Evolutionary conservation across 208 protist species (phyloP), one percentile per base, ranked within the genome.

Genomic region (Leishmania braziliensis): DNA sequence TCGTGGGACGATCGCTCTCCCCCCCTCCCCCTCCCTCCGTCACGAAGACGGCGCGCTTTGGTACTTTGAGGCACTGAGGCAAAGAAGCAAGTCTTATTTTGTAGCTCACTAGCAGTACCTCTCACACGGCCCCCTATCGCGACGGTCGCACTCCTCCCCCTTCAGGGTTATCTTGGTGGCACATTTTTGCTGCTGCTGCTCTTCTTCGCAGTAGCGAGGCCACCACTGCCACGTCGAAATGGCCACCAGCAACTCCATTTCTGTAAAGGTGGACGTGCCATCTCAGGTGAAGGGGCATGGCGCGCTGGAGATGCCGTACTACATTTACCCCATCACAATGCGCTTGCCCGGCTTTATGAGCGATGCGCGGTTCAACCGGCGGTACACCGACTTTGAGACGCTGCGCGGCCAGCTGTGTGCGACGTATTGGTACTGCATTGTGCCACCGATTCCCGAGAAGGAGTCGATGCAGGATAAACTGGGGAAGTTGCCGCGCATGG

Each of bases 391-490:
- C 86, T 98, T 98, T 75, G 91, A 95, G 76, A 83, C 88, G 78
- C 88, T 98, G 33, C 91, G 93, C 51, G 82, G 85, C 9, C 90
- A 93, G 78, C 85, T 98, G 20, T 80, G 80, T 39, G 90, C 88
- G 36, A 62, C 73, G 62, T 93, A 93, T 66, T 94, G 91, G 81
- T 95, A 87, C 80, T 96, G 92, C 81, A 92, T 98, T 54, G 81
- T 97, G 23, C 95, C 96, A 14, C 95, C 95, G 20, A 92, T 98
- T 43, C 96, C 96, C 0, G 92, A 96, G 82, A 98, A 98, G 89
- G 92, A 96, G 75, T 82, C 74, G 48, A 77, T 96, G 63, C 80
- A 90, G 66, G 92, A 92, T 36, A 93, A 92, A 53, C 68, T 98
- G 65, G 79, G 90, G 81, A 84, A 92, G 60, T 77, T 91, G 63